phyloP scores from a whole-genome alignment of 768 basidiomycete species.

The Ramaria sp. region DNA sequence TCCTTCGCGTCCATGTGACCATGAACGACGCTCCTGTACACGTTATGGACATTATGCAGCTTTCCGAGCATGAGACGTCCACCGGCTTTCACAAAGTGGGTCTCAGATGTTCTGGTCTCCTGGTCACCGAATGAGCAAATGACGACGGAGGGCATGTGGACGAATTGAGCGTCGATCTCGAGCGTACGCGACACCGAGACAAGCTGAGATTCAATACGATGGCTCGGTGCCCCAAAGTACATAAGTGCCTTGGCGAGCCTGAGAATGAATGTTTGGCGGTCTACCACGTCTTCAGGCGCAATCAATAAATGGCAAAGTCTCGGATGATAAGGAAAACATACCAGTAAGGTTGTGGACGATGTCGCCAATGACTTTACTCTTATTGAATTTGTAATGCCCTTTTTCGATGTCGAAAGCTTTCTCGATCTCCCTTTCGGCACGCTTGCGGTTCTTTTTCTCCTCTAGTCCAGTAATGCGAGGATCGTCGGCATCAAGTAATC shows the following conservation, averaged over 20 bases:
- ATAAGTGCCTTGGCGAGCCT: conserved; percentile 80
- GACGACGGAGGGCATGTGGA: conserved; percentile 54
- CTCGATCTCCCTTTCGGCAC: conserved; percentile 44
- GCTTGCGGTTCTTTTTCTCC: conserved; percentile 41
- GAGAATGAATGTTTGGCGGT: conserved; percentile 78
- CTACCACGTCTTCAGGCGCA: conserved; percentile 48
- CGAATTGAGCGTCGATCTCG: conserved; percentile 88
- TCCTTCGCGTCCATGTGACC: conserved; percentile 81
- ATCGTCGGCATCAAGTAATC: conserved; percentile 60
- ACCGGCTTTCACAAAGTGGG: conserved; percentile 70
- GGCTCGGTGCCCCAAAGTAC: conserved; percentile 87
- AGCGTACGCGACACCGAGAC: conserved; percentile 81
- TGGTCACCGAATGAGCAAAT: conserved; percentile 30
- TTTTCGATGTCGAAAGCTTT: conserved; percentile 55
- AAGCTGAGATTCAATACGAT: conserved; percentile 89
- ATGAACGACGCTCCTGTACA: conserved; percentile 84
- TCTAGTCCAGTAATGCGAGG: conserved; percentile 52
- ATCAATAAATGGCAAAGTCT: not conserved
- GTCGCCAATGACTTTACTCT: conserved; percentile 36
- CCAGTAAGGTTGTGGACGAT: conserved; percentile 72
- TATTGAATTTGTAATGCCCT: conserved; percentile 46
- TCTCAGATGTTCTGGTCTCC: conserved; percentile 32
- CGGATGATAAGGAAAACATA: conserved; percentile 23
- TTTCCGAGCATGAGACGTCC: conserved; percentile 74
- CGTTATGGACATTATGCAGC: conserved; percentile 71